Evolutionary conservation across 306 rosid genomes (phyloP).

Genomic region (Cucurbita argyrosperma): DNA sequence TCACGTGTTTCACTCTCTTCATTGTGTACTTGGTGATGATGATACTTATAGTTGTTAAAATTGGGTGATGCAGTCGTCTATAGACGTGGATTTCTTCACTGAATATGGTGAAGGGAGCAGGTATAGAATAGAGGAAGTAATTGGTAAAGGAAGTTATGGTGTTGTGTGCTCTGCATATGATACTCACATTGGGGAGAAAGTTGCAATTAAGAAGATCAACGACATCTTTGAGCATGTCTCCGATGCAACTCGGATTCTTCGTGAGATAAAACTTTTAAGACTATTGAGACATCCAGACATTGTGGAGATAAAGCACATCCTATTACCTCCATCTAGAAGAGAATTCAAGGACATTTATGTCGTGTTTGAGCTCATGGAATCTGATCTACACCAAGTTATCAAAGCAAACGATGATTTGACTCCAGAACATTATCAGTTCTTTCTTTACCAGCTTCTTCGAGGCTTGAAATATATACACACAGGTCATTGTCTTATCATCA

Average conservation of each 20-base stretch:
- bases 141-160: conserved; percentile 98
- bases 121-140: conserved; percentile 96
- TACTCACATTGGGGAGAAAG: conserved; percentile 82
- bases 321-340: conserved; percentile 97
- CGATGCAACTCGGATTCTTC: conserved; percentile 96
- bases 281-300: conserved; percentile 90
- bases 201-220: conserved; percentile 92
- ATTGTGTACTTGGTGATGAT: neutral
- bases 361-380: conserved; percentile 98
- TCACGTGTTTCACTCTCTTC: neutral
- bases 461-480: conserved; percentile 96
- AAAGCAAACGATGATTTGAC: conserved; percentile 99
- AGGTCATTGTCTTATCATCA: conserved; percentile 33
- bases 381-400: conserved; percentile 97
- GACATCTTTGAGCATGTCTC: conserved; percentile 98
- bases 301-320: conserved; percentile 97
- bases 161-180: conserved; percentile 98
- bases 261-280: conserved; percentile 96
- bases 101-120: conserved; percentile 98
- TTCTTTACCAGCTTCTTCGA: conserved; percentile 97
- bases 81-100: conserved; percentile 88
- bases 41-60: conserved; percentile 5
- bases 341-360: conserved; percentile 98
- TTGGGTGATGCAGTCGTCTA: conserved; percentile 54
- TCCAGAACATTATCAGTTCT: conserved; percentile 95